phyloP scores from a whole-genome alignment of 2,329 filamentous ascomycete species.

The Uncinocarpus reesii region DNA sequence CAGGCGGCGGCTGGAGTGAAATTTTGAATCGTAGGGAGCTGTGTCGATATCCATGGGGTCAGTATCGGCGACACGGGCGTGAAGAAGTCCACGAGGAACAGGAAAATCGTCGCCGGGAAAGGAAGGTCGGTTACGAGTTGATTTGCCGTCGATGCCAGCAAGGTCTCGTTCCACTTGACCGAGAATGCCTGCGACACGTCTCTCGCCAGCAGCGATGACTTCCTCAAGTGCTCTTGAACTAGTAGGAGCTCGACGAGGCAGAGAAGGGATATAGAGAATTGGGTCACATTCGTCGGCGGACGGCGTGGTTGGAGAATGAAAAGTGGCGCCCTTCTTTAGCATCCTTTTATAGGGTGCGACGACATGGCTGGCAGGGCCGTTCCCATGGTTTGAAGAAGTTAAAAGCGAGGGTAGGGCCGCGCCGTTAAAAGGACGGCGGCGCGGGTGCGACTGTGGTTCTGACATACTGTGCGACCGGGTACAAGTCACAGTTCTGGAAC shows the following conservation, averaged over 20 bases:
- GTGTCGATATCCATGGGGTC: slow-evolving; percentile 25
- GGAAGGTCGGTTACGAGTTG: slow-evolving; percentile 32
- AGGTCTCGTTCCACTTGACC: slow-evolving; percentile 56
- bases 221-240: slow-evolving; percentile 49
- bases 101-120: slow-evolving; percentile 50
- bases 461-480: slow-evolving; percentile 25
- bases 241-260: slow-evolving; percentile 58
- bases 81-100: slow-evolving; percentile 50
- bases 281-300: slow-evolving; percentile 35
- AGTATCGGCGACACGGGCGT: slow-evolving; percentile 44
- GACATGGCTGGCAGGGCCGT: slow-evolving; percentile 20
- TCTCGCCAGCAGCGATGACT: slow-evolving; percentile 58
- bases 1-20: slow-evolving; percentile 44
- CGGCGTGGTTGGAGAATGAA: slow-evolving; percentile 38
- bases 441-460: slow-evolving; percentile 24
- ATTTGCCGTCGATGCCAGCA: slow-evolving; percentile 33
- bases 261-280: slow-evolving; percentile 36
- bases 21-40: slow-evolving; percentile 22
- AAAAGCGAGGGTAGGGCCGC: slow-evolving; percentile 23
- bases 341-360: slow-evolving; percentile 37
- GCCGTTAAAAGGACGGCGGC: slow-evolving; percentile 30
- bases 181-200: slow-evolving; percentile 57
- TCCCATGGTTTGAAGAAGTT: slow-evolving; percentile 18
- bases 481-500: slow-evolving; percentile 12
- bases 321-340: slow-evolving; percentile 62